These are phyloP conservation scores for Populus tremula DNA, from an alignment of 345 rosid genomes.

Conservation along the genomic window DNA sequence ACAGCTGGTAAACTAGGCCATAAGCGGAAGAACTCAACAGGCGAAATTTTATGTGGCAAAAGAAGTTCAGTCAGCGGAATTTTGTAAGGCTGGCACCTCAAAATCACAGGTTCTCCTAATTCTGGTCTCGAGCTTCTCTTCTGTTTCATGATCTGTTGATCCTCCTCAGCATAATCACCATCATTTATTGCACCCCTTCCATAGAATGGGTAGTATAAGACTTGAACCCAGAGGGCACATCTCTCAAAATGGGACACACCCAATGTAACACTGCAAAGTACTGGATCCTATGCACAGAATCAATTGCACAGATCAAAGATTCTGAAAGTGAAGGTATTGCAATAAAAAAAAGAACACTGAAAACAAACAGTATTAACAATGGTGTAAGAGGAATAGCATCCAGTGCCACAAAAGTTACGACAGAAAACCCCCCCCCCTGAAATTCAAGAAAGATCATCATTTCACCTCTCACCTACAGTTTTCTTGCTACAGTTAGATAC, in stretches of 20 bases:
- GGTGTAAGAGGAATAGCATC: background rate
- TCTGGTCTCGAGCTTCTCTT: slow-evolving; percentile 81
- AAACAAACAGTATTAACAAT: background rate
- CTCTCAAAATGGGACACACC: slow-evolving; percentile 96
- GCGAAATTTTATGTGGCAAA: slow-evolving; percentile 88
- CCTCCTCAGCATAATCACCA: slow-evolving; percentile 85
- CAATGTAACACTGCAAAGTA: slow-evolving; percentile 85
- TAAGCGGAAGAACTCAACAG: slow-evolving; percentile 93
- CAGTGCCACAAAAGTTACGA: background rate
- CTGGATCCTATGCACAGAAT: slow-evolving; percentile 67
- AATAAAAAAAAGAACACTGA: background rate
- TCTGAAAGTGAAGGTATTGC: background rate
- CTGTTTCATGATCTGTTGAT: slow-evolving; percentile 74
- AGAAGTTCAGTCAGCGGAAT: slow-evolving; percentile 94
- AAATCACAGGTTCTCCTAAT: slow-evolving; percentile 93
- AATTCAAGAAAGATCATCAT: background rate
- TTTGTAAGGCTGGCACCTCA: slow-evolving; percentile 96
- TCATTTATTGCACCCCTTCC: slow-evolving; percentile 83
- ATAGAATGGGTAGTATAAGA: slow-evolving; percentile 87
- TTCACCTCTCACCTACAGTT: background rate
- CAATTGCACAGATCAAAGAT: slow-evolving; percentile 6
- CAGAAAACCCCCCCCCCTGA: background rate
- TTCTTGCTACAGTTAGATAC: background rate
- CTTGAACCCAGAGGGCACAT: slow-evolving; percentile 96
- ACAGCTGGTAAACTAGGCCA: slow-evolving; percentile 99